Evolutionary conservation across 2,329 filamentous ascomycete species (phyloP), one percentile per base, ranked within the genome.

Genomic region (Ophiostoma angusticollis): DNA sequence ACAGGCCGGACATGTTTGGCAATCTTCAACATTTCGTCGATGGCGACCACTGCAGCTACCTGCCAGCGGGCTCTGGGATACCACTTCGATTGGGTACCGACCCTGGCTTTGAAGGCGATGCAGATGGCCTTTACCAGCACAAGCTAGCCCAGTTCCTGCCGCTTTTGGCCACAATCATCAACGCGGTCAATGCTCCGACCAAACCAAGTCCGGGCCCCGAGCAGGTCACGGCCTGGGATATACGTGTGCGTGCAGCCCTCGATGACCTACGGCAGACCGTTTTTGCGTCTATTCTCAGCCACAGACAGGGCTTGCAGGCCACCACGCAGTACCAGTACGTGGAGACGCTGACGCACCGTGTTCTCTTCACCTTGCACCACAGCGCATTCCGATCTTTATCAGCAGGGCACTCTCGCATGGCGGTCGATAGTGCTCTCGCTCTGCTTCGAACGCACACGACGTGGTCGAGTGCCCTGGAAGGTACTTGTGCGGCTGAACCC

Each of bases 141-240:
- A 45, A 42, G 19, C 37, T 55, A 7, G 39, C 47, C 13, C 17
- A 37, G 4, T 12, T 51, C 13, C 19, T 54, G 8, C 51, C 50
- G 2, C 16, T 47, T 2, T 38, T 53, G 11, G 30, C 38, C 24
- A 34, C 45, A 13, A 40, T 52, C 9, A 40, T 50, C 24, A 46
- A 45, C 24, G 34, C 40, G 0, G 45, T 45, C 19, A 55, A 54
- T 43, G 48, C 51, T 0, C 44, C 49, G 1, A 41, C 43, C 1
- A 33, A 49, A 32, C 42, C 53, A 21, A 42, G 45, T 2, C 40
- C 53, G 18, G 50, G 60, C 28, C 63, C 61, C 37, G 52, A 57
- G 5, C 61, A 52, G 4, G 54, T 57, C 1, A 45, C 62, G 3
- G 59, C 57, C n/a, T 69, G 61, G 59, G 52, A 64, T 46, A 41